Percentiles rank a stretch among this genome's conserved stretches.
These are phyloP conservation scores for Dactylellina haptotyla DNA, from an alignment of 2,329 filamentous ascomycete species.

Conservation along the genomic window DNA sequence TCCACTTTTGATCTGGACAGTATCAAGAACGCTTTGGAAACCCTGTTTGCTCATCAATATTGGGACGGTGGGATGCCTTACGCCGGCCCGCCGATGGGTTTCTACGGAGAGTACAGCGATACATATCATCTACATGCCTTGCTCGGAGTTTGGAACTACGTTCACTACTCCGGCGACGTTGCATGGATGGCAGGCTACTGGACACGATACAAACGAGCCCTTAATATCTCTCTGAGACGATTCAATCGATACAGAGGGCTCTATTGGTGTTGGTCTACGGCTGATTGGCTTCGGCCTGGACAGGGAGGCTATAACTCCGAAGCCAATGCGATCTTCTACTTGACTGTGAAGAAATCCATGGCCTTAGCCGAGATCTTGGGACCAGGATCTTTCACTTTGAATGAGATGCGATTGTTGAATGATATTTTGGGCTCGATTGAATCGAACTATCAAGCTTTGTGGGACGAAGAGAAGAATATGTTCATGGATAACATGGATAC, in stretches of 20 bases:
- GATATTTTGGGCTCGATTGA: slow-evolving; percentile 60
- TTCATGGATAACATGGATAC: slow-evolving; percentile 68
- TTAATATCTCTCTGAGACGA: slow-evolving; percentile 58
- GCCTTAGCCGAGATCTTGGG: slow-evolving; percentile 62
- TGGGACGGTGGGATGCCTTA: slow-evolving; percentile 65
- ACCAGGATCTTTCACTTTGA: slow-evolving; percentile 61
- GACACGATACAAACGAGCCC: slow-evolving; percentile 59
- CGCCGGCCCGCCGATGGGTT: slow-evolving; percentile 63
- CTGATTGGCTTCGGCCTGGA: slow-evolving; percentile 67
- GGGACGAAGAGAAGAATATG: slow-evolving; percentile 65
- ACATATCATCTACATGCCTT: slow-evolving; percentile 71
- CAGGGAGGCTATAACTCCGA: slow-evolving; percentile 67
- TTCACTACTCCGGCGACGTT: slow-evolving; percentile 68
- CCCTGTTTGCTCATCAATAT: slow-evolving; percentile 64
- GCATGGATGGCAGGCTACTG: slow-evolving; percentile 60
- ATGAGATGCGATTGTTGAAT: slow-evolving; percentile 59
- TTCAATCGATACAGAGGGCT: slow-evolving; percentile 62
- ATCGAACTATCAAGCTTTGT: slow-evolving; percentile 65
- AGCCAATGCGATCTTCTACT: slow-evolving; percentile 68
- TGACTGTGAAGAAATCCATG: slow-evolving; percentile 67
- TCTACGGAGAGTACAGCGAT: slow-evolving; percentile 61
- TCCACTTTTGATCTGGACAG: slow-evolving; percentile 68
- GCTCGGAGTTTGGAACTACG: slow-evolving; percentile 70
- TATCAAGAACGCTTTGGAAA: slow-evolving; percentile 66
- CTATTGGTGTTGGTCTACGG: slow-evolving; percentile 65